Base-by-base conservation (phyloP, 768 basidiomycete species). In the Obba rivulosa region DNA sequence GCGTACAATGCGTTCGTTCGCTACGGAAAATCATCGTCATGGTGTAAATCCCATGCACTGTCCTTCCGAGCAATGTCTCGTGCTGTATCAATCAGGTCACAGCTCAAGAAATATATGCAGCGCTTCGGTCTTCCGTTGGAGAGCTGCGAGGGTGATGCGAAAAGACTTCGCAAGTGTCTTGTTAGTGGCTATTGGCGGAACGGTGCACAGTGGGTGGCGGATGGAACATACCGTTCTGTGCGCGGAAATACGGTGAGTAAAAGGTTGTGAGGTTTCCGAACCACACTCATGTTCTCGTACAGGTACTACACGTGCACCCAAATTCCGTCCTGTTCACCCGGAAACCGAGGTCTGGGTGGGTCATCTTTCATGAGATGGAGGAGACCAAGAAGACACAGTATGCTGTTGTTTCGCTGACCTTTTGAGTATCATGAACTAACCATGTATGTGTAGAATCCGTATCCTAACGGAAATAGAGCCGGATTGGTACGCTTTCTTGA, bases 331-430 rank as follows among this genome's bases (percentile, higher is more conserved):
- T 97, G 44, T 98, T 98, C 62, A 96, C 92, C 0, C 72, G 96
- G 37, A 93, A 90, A 60, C 89, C 96, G 8, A 78, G 83, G 20
- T 86, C 87, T 1, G 89, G 90, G 7, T 97, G 92, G 91, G 89
- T 99, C 3, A 73, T 99, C 8, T 97, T 85, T 60, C 92, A 97
- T 58, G 93, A 97, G 63, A 83, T 96, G 71, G 86, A 97, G 59
- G 95, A 98, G 66, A 97, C 96, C 0, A 94, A 92, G 56, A 96
- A 93, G 62, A 84, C 83, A 36, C 94, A 90, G 89, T 90, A 57
- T 58, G 87, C 64, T 37, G n/a, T 22, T 34, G 1, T 25, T 11
- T n/a, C 8, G n/a, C 21, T 2, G 1, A n/a, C 14, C 23, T 16
- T 13, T 21, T n/a, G n/a, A n/a, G 21, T n/a, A 16, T 28, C 23